Percentiles rank a stretch among this genome's conserved stretches.
Conservation (phyloP, 2,329 filamentous ascomycete species). For the Fusarium sp. region DNA sequence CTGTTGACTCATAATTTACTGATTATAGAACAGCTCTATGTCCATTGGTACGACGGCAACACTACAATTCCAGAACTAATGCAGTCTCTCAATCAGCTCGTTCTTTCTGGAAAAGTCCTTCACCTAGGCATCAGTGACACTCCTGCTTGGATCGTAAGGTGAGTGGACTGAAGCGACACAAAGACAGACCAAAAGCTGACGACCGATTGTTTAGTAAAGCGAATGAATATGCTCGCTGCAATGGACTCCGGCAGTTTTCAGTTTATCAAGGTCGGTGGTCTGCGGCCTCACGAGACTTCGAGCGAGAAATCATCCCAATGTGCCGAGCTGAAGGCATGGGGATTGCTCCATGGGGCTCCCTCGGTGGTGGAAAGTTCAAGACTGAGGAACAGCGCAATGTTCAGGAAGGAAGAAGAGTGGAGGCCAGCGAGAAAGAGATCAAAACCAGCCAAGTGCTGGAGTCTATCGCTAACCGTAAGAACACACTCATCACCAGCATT, state of each 20-base stretch:
- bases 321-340: slow-evolving; percentile 61
- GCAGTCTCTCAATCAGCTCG: slow-evolving; percentile 73
- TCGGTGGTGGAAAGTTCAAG: slow-evolving; percentile 64
- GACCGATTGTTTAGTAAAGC: slow-evolving; percentile 60
- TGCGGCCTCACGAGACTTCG: slow-evolving; percentile 55
- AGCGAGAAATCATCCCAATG: slow-evolving; percentile 61
- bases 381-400: slow-evolving; percentile 52
- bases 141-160: slow-evolving; percentile 75
- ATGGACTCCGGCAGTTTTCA: slow-evolving; percentile 77
- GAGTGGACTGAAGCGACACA: neutral
- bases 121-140: slow-evolving; percentile 77
- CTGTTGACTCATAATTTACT: neutral
- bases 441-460: slow-evolving; percentile 61
- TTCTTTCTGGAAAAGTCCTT: slow-evolving; percentile 69
- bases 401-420: slow-evolving; percentile 54
- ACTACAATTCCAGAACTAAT: slow-evolving; percentile 76
- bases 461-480: slow-evolving; percentile 62
- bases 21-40: slow-evolving; percentile 60
- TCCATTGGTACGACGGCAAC: slow-evolving; percentile 78
- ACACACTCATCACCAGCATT: slow-evolving; percentile 60
- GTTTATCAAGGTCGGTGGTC: slow-evolving; percentile 61
- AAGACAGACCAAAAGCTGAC: neutral
- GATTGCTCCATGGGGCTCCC: slow-evolving; percentile 70
- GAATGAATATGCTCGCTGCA: slow-evolving; percentile 76
- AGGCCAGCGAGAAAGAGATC: slow-evolving; percentile 66